Evolutionary conservation across 257 asterid species (phyloP).

Genomic region (Plantago major): DNA sequence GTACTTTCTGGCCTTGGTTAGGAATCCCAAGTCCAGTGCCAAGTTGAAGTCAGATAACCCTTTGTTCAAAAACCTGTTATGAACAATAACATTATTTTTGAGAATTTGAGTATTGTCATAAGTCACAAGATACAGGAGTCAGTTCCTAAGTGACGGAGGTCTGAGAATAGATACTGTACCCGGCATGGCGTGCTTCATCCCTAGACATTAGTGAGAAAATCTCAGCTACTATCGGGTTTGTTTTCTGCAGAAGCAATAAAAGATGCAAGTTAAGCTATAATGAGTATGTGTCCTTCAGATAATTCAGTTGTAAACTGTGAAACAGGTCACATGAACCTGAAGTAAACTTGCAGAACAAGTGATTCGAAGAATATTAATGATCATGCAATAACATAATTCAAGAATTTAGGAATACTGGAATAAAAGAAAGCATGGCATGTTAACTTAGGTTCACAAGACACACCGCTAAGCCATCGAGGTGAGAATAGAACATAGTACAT

Average conservation of each 20-base stretch:
- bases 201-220: constrained; percentile 95
- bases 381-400: too few species aligned
- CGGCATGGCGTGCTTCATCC: constrained; percentile 96
- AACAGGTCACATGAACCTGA: background rate
- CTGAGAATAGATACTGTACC: constrained; percentile 30
- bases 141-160: too few species aligned
- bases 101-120: background rate
- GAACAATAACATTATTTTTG: constrained; percentile 4
- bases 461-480: too few species aligned
- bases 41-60: constrained; percentile 85
- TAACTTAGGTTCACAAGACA: too few species aligned
- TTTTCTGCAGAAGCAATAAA: constrained; percentile 55
- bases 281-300: background rate
- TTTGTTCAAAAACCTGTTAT: constrained; percentile 76
- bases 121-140: background rate
- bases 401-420: too few species aligned
- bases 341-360: too few species aligned
- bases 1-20: constrained; percentile 95
- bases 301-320: background rate
- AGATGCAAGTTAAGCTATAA: constrained; percentile 8
- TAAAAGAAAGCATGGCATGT: too few species aligned
- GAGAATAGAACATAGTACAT: too few species aligned
- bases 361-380: too few species aligned
- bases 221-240: constrained; percentile 92
- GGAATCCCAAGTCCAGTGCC: constrained; percentile 96